These are phyloP conservation scores for Argentina anserina DNA, from an alignment of 306 rosid species.

Conservation along the genomic window DNA sequence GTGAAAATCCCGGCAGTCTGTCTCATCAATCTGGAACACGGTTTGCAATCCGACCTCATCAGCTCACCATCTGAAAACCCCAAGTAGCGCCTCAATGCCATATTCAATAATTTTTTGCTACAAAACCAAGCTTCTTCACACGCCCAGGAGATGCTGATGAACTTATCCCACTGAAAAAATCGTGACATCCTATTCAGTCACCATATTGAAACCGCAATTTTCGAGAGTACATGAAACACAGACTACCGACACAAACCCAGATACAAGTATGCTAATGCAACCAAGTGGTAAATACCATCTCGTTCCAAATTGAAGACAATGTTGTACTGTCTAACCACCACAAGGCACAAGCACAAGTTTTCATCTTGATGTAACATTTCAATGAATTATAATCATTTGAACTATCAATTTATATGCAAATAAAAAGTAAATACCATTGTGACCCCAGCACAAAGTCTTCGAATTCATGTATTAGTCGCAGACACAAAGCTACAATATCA, in stretches of 20 bases:
- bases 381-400: background rate
- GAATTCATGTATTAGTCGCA: background rate
- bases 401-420: background rate
- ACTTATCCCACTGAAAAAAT: background rate
- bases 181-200: background rate
- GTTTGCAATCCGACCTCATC: conserved; percentile 80
- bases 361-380: background rate
- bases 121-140: conserved; percentile 11
- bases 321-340: too few species aligned
- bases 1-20: conserved; percentile 79
- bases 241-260: background rate
- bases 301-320: background rate
- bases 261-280: background rate
- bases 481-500: background rate
- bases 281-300: conserved; percentile 11
- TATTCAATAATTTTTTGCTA: conserved; percentile 30
- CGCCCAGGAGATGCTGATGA: background rate
- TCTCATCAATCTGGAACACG: conserved; percentile 80
- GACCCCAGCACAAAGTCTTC: background rate
- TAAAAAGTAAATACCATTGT: background rate
- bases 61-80: conserved; percentile 87
- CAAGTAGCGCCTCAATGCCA: conserved; percentile 69
- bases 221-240: background rate
- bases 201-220: background rate
- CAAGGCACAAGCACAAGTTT: background rate